phyloP scores from a whole-genome alignment of 2,329 filamentous ascomycete species.

The Penicillium sclerotigenum region DNA sequence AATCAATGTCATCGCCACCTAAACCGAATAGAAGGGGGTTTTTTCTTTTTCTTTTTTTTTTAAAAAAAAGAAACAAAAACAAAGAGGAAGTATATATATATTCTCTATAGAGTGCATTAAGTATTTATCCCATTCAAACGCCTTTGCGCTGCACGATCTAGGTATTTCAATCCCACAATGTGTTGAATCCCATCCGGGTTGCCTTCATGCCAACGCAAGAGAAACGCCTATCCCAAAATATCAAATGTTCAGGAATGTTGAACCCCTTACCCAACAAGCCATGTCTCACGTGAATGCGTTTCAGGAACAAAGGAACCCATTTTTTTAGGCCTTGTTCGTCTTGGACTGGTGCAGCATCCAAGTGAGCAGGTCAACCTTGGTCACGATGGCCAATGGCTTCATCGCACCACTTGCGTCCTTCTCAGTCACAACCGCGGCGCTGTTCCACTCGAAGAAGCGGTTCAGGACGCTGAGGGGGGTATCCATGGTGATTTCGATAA shows the following conservation, averaged over 20 bases:
- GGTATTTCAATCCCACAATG: slow-evolving; percentile 4
- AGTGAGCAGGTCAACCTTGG: slow-evolving; percentile 90
- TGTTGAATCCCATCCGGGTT: slow-evolving; percentile 21
- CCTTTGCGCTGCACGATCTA: slow-evolving; percentile 12
- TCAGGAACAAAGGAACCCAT: not conserved
- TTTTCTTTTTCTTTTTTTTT: too few relatives aligned
- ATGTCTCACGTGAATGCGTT: slow-evolving; percentile 12
- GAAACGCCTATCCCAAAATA: slow-evolving; percentile 13
- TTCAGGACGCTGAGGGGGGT: slow-evolving; percentile 80
- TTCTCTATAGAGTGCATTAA: slow-evolving; percentile 4
- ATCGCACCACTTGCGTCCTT: slow-evolving; percentile 56
- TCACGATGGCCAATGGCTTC: slow-evolving; percentile 86
- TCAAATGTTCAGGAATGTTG: slow-evolving; percentile 17
- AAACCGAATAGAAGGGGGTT: not conserved
- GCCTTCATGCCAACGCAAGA: slow-evolving; percentile 4
- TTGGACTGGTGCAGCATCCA: slow-evolving; percentile 75
- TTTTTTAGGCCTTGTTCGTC: slow-evolving; percentile 12
- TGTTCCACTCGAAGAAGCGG: slow-evolving; percentile 98
- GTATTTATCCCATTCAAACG: slow-evolving; percentile 6
- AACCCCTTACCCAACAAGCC: slow-evolving; percentile 16
- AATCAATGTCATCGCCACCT: slow-evolving; percentile 1
- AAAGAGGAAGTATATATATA: not conserved
- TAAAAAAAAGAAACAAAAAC: not conserved
- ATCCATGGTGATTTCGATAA: slow-evolving; percentile 90
- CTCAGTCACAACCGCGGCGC: slow-evolving; percentile 90